phyloP scores from a whole-genome alignment of 345 rosid genomes.

The Dovyalis caffra region DNA sequence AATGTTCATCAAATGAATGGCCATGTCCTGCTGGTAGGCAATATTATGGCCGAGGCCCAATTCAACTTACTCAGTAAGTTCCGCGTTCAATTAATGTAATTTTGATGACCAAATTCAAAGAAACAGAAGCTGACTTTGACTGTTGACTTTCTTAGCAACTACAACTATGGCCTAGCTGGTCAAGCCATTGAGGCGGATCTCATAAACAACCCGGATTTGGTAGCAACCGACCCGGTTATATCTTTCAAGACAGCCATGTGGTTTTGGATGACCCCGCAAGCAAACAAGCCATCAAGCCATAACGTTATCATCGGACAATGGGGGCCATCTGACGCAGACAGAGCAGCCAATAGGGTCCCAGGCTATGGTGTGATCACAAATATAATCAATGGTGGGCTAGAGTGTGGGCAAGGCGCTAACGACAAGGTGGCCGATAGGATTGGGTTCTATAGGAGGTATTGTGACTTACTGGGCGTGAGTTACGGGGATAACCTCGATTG shows the following conservation, averaged over 20 bases:
- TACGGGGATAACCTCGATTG: conserved; percentile 33
- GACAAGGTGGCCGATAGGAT: conserved; percentile 22
- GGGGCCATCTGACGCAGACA: conserved; percentile 31
- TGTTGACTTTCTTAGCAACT: conserved; percentile 34
- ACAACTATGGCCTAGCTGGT: conserved; percentile 58
- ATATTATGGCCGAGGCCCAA: conserved; percentile 61
- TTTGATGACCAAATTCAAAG: not conserved
- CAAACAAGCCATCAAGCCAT: conserved; percentile 44
- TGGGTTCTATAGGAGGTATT: conserved; percentile 34
- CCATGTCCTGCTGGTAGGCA: conserved; percentile 53
- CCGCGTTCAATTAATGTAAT: not conserved
- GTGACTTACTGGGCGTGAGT: conserved; percentile 28
- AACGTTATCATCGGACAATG: conserved; percentile 29
- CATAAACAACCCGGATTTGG: conserved; percentile 46
- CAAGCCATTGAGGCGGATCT: conserved; percentile 39
- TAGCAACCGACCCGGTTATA: conserved; percentile 43
- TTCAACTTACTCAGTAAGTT: conserved; percentile 55
- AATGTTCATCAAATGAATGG: conserved; percentile 37
- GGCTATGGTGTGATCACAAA: conserved; percentile 42
- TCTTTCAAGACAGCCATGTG: conserved; percentile 43
- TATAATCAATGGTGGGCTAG: conserved; percentile 40
- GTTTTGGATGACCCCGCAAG: conserved; percentile 46
- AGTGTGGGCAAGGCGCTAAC: conserved; percentile 26
- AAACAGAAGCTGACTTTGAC: not conserved
- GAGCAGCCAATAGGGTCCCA: conserved; percentile 24